Evolutionary conservation across 805 yeast species (phyloP), one percentile per base, ranked within the genome.

Genomic region (Saccharomycopsis schoenii): DNA sequence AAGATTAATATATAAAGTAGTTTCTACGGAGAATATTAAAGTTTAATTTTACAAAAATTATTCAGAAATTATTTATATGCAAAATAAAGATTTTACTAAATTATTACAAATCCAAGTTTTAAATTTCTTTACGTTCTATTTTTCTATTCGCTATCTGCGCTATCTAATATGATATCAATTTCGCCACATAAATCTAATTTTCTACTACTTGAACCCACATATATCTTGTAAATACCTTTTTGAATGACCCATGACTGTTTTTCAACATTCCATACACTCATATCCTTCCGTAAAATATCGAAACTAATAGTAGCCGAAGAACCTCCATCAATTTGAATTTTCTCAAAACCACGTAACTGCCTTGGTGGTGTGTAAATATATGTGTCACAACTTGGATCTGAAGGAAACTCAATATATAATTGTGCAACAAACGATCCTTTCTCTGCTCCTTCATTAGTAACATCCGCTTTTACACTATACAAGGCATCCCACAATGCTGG

Each of bases 211-310:
- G 80, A 74, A 0, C 85, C 80, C 47, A 82, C 74, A 63, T 76
- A 82, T 10, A 83, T 70, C 62, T 75, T 77, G 70, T 82, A 83
- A 2, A 76, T 73, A 1, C 87, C 88, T 10, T 80, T 78, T 65
- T 77, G 82, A 47, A 83, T 77, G 24, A 80, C 71, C 87, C 88
- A 83, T 64, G 82, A 80, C 67, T 82, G 84, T 15, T 77, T 74
- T 21, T 68, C 74, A 0, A 80, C 73, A 66, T 82, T 85, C 86
- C 86, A 83, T 25, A 78, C 73, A 60, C 83, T 75, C 63, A 83
- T 70, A 68, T 83, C 87, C 61, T 84, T 74, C 67, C 81, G 77
- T 61, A 75, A 69, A 19, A 83, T 70, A 56, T 76, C 74, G 65
- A 83, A 83, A 15, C 66, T 68, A 6, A 80, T 73, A 19, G 68